Conservation (phyloP, 352 stramenopile genomes). For the Phytopythium mirpurense region DNA sequence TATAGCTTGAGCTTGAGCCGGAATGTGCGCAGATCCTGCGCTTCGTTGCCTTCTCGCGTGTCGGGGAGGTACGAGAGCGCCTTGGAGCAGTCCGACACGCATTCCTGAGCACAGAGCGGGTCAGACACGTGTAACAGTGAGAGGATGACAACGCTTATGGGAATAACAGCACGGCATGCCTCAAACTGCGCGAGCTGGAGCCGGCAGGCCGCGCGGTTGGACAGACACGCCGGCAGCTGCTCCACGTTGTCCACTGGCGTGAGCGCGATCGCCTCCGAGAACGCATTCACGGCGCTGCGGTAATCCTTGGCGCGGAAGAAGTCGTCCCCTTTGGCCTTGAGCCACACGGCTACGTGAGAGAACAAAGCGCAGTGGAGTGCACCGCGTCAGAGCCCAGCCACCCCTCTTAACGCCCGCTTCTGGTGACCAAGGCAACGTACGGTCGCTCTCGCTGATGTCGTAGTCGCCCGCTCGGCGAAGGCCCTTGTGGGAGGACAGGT, state of each 20-base stretch:
- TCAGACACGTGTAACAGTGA: background rate
- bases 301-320: constrained; percentile 73
- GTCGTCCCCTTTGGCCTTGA: constrained; percentile 85
- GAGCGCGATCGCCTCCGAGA: constrained; percentile 49
- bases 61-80: constrained; percentile 65
- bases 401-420: no score
- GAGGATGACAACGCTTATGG: no score
- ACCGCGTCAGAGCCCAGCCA: background rate
- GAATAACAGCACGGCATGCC: constrained; percentile 10
- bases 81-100: constrained; percentile 60
- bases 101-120: constrained; percentile 23
- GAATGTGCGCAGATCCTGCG: constrained; percentile 33
- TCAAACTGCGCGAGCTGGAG: constrained; percentile 59
- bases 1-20: constrained; percentile 73
- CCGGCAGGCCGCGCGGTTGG: constrained; percentile 62
- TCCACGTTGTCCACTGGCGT: constrained; percentile 27
- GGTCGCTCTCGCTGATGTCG: constrained; percentile 84
- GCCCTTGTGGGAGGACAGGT: constrained; percentile 68
- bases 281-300: constrained; percentile 62
- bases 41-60: constrained; percentile 28
- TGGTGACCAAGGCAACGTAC: constrained; percentile 23
- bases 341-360: constrained; percentile 49
- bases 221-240: constrained; percentile 47
- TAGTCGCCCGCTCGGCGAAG: constrained; percentile 41
- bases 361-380: background rate